Evolutionary conservation across 192 early-diverging fungal genomes (phyloP).

Genomic region (Backusella circina): DNA sequence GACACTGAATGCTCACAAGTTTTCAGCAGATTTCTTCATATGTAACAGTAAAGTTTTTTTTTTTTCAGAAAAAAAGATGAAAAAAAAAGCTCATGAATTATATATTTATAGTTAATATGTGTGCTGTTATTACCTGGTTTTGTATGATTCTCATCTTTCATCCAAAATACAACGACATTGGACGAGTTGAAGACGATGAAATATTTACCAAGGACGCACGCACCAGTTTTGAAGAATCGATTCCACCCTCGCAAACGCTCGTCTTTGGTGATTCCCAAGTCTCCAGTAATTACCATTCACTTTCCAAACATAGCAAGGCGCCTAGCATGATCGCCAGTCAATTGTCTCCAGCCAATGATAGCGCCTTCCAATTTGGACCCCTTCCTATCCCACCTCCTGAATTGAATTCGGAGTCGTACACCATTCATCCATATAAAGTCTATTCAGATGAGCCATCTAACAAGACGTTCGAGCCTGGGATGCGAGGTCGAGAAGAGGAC

Average conservation of each 20-base stretch:
- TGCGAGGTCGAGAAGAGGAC: neutral
- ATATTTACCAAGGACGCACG: neutral
- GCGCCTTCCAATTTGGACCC: neutral
- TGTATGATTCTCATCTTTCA: neutral
- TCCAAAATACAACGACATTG: neutral
- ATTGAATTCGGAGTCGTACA: neutral
- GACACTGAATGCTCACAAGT: slow-evolving; percentile 22
- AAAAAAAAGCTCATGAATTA: neutral
- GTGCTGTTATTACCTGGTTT: neutral
- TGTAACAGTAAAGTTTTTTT: slow-evolving; percentile 24
- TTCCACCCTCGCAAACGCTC: neutral
- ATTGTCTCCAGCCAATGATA: neutral
- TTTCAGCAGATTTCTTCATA: slow-evolving; percentile 33
- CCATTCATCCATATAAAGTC: neutral
- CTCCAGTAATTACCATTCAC: neutral
- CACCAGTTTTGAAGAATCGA: neutral
- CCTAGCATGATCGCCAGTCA: neutral
- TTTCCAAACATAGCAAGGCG: neutral
- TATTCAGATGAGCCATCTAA: neutral
- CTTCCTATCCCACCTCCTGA: neutral
- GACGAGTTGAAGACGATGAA: neutral
- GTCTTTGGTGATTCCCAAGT: neutral
- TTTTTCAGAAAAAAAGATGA: neutral
- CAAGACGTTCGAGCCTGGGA: neutral
- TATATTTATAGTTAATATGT: slow-evolving; percentile 4